phyloP scores from a whole-genome alignment of 805 yeast genomes.

The Candida tallmaniae region DNA sequence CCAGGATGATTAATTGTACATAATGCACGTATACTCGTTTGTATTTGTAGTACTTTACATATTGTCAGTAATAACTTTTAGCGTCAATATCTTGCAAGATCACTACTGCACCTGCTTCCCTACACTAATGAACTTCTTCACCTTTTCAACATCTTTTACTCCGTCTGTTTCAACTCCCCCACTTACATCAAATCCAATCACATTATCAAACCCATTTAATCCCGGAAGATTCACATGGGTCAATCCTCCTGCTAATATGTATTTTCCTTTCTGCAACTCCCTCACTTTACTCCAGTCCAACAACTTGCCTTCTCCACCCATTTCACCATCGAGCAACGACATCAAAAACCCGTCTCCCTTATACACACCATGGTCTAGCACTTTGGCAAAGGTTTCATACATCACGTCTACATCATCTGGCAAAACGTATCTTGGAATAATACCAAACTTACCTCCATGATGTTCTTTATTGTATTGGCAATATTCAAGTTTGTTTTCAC shows the following conservation, averaged over 20 bases:
- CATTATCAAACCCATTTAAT: slow-evolving; percentile 52
- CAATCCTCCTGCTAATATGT: slow-evolving; percentile 86
- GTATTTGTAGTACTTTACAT: not conserved
- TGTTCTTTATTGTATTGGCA: slow-evolving; percentile 36
- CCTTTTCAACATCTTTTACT: slow-evolving; percentile 62
- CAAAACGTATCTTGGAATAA: slow-evolving; percentile 64
- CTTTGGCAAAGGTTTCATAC: slow-evolving; percentile 18
- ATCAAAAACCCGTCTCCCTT: slow-evolving; percentile 39
- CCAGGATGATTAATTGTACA: slow-evolving; percentile 61
- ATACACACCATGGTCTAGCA: slow-evolving; percentile 12
- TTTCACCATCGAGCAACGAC: slow-evolving; percentile 78
- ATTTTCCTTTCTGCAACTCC: slow-evolving; percentile 39
- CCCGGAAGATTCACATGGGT: slow-evolving; percentile 63
- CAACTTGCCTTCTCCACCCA: slow-evolving; percentile 87
- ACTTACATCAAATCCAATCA: slow-evolving; percentile 90
- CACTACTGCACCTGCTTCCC: slow-evolving; percentile 29
- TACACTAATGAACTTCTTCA: slow-evolving; percentile 50
- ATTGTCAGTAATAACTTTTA: no score
- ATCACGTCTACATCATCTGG: slow-evolving; percentile 47
- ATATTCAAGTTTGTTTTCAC: slow-evolving; percentile 47
- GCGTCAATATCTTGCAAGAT: no score
- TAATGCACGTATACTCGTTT: not conserved
- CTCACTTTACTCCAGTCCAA: slow-evolving; percentile 59
- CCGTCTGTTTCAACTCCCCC: slow-evolving; percentile 91
- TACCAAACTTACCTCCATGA: slow-evolving; percentile 42